Evolutionary conservation across 2,329 filamentous ascomycete genomes (phyloP), one percentile per base, ranked within the genome.

Genomic region (Clarireedia homoeocarpa): DNA sequence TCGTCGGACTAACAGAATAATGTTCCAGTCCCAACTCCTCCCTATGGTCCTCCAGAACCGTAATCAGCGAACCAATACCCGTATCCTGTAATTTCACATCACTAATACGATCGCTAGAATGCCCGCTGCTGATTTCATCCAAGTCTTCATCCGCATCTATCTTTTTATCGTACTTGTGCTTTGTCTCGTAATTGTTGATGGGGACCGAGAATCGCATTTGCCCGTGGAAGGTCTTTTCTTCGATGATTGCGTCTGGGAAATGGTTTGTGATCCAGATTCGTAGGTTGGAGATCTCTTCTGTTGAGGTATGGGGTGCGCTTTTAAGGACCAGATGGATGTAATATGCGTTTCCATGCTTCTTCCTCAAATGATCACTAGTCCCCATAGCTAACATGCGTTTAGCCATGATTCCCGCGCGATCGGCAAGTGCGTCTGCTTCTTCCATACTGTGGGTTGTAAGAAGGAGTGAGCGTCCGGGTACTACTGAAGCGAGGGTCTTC

Each of bases 381-480:
- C 91, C 91, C 7, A 94, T 77, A 0, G 91, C 91, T 23, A 96
- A 77, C 90, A 96, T 95, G 34, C 84, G 80, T 63, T 82, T 81
- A 7, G 91, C 89, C 72, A 97, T 83, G 62, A 97, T 96, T 12
- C 90, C 92, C 0, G 88, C 90, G 1, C 90, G 80, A 30, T 83
- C 84, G 0, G 91, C 91, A 2, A 97, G 77, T 0, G 91, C 91
- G 66, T 95, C 90, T 0, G 91, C 92, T 72, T 96, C 92, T 70
- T 96, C 91, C 91, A 96, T 96, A 49, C 83, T 89, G 70, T 97
- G 92, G 0, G 92, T 96, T 0, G 92, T 96, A 17, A 97, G 79
- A 1, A 97, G 77, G 15, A 96, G 82, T 0, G 86, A 88, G n/a
- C 91, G 81, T 0, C 90, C 90, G 0, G 83, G 80, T 0, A 86